A percentile compares a stretch with the other conserved stretches of the same genome.
Evolutionary conservation across 805 yeast genomes (phyloP).

Genomic region (Candida vaughaniae): DNA sequence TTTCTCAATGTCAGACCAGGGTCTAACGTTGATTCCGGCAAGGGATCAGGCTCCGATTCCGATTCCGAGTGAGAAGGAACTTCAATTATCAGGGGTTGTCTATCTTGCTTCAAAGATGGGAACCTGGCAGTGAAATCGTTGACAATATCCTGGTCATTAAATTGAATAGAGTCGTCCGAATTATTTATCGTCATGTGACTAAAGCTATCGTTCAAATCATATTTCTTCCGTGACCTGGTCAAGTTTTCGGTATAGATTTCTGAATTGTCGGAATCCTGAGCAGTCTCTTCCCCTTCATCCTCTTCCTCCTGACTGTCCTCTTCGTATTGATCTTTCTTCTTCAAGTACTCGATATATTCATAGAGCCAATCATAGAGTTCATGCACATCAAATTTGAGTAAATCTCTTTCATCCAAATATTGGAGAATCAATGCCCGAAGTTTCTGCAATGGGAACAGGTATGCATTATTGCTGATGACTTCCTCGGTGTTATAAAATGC

Average conservation of each 20-base stretch:
- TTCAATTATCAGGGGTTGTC: background rate
- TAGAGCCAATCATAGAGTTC: constrained; percentile 39
- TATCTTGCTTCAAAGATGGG: constrained; percentile 5
- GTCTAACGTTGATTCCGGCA: background rate
- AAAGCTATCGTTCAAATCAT: constrained; percentile 1
- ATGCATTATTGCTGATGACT: constrained; percentile 18
- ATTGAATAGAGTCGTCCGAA: background rate
- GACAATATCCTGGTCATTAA: background rate
- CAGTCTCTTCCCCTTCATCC: background rate
- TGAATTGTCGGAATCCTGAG: background rate
- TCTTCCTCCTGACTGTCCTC: constrained; percentile 1
- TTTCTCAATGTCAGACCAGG: too few relatives aligned
- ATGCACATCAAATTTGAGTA: constrained; percentile 33
- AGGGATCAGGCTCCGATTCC: background rate
- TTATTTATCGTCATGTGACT: background rate
- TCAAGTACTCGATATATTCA: constrained; percentile 37
- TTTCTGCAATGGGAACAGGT: constrained; percentile 19
- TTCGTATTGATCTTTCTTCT: constrained; percentile 21
- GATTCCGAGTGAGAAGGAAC: background rate
- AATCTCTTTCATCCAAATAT: constrained; percentile 27
- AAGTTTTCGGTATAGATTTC: constrained; percentile 8
- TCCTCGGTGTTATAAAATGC: constrained; percentile 37
- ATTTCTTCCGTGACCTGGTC: constrained; percentile 7
- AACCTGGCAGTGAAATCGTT: constrained; percentile 7
- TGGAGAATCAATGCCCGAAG: constrained; percentile 24